Evolutionary conservation across 2,329 filamentous ascomycete genomes (phyloP), one percentile per base, ranked within the genome.

Genomic region (Trichoderma sp.): DNA sequence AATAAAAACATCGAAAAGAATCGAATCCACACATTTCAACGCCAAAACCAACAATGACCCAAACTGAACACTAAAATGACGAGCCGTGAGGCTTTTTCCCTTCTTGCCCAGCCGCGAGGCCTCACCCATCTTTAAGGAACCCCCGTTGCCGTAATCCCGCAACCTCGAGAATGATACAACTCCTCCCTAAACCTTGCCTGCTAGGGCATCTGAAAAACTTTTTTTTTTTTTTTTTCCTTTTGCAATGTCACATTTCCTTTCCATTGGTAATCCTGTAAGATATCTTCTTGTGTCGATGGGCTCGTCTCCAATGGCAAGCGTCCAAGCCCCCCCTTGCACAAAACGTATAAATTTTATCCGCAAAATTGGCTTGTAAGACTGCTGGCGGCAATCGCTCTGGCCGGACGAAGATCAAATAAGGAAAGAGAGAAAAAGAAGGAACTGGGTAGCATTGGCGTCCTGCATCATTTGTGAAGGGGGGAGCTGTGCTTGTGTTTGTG

Each of bases 401-500:
- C 37, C 19, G 32, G 63, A 6, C 39, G 9, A 27, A 22, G 29
- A 54, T 4, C n/a, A 19, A 53, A n/a, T 12, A 19, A 15, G 12
- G 27, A 34, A 22, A 34, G 32, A 34, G 9, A 13, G 17, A 15
- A 13, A 19, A 5, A 17, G 12, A 27, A 64, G 57, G 8, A 39
- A 45, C 27, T 5, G 19, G 63, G 52, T 65, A 27, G 35, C 37
- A 56, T 35, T 48, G 27, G 37, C 63, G n/a, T 12, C 37, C 19
- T 22, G 57, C 53, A 64, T 64, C 57, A 67, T 56, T 58, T 69
- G 54, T 66, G 67, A n/a, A 59, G 66, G n/a, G 66, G 64, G 12
- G 66, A 64, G 25, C 59, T 50, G 22, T 70, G 68, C 32, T 71
- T 72, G 70, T 81, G 81, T 61, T 81, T 75, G 69, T 84, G 82